phyloP scores from a whole-genome alignment of 768 basidiomycete species.

The Pleurotus citrinopileatus region DNA sequence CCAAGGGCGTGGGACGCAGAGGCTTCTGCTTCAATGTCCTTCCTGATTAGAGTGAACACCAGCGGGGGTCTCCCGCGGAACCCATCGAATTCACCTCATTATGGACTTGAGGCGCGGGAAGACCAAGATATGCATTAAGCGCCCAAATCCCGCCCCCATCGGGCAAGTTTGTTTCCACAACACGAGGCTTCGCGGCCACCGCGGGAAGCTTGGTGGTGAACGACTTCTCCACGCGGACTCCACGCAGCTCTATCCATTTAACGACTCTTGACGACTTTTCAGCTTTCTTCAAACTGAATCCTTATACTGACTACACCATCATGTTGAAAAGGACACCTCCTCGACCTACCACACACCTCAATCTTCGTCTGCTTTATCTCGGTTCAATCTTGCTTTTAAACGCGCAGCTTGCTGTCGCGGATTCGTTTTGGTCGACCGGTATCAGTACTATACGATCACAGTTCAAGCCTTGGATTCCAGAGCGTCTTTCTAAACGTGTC shows the following conservation, averaged over 20 bases:
- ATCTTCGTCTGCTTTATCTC: neutral
- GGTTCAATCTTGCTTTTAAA: neutral
- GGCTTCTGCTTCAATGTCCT: no score
- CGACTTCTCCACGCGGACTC: neutral
- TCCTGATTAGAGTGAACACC: no score
- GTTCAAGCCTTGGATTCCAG: neutral
- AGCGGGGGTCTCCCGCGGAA: no score
- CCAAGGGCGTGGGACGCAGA: no score
- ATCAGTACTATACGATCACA: neutral
- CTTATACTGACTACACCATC: neutral
- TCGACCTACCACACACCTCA: neutral
- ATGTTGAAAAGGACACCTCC: neutral
- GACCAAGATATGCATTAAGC: no score
- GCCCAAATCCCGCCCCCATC: no score
- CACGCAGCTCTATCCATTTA: neutral
- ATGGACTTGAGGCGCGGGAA: no score
- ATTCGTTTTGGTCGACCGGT: neutral
- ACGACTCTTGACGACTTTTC: no score
- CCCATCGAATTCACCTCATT: no score
- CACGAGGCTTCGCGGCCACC: no score
- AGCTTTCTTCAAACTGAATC: neutral
- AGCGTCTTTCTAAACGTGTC: neutral
- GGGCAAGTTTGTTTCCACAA: no score
- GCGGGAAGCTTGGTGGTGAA: neutral
- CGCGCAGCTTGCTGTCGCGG: neutral